Conservation (phyloP, 306 rosid genomes). For the Quercus agrifolia region DNA sequence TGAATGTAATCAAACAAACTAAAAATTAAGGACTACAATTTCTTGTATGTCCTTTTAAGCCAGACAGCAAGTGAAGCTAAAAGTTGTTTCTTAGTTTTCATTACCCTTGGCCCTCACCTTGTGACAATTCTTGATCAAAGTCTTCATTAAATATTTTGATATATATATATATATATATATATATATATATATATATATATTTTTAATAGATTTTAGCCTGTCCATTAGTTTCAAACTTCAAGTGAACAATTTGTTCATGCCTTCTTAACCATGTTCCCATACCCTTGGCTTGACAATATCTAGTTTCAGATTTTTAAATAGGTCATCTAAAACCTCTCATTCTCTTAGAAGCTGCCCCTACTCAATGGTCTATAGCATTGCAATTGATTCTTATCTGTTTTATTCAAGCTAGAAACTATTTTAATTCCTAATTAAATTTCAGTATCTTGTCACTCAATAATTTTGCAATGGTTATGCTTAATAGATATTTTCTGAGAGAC, state of each 20-base stretch:
- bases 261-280: neutral
- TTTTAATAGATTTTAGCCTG: neutral
- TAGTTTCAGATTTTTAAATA: conserved; percentile 7
- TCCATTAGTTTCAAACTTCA: neutral
- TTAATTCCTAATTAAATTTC: conserved; percentile 2
- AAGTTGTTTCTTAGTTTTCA: neutral
- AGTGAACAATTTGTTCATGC: neutral
- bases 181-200: too few relatives aligned
- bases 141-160: neutral
- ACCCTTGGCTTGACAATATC: neutral
- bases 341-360: neutral
- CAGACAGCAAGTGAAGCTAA: neutral
- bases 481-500: conserved; percentile 88
- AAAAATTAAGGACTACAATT: neutral
- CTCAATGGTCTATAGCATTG: neutral
- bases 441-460: neutral
- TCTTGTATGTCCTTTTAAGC: neutral
- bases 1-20: neutral
- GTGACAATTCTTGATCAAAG: neutral
- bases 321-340: conserved; percentile 12
- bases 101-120: neutral
- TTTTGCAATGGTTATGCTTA: conserved; percentile 18
- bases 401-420: conserved; percentile 9
- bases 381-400: neutral
- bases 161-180: too few relatives aligned